These are phyloP conservation scores for Punica granatum DNA, from an alignment of 345 rosid species.

Conservation along the genomic window DNA sequence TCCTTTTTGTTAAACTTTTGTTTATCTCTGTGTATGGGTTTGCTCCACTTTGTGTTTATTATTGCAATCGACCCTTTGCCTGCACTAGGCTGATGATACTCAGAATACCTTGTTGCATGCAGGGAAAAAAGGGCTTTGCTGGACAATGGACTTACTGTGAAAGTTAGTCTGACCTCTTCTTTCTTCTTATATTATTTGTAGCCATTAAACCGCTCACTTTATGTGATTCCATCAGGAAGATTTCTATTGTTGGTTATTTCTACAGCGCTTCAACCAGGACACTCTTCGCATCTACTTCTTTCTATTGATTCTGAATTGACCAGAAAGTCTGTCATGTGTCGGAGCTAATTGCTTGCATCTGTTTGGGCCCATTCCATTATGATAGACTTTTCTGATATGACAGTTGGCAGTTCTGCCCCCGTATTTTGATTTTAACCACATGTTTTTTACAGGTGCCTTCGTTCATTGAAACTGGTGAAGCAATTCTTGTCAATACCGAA, in stretches of 20 bases:
- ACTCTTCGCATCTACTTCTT: neutral
- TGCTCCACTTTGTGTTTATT: neutral
- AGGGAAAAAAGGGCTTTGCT: constrained; percentile 80
- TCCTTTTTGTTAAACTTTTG: neutral
- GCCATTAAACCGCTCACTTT: neutral
- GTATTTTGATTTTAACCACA: neutral
- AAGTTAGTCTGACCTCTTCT: constrained; percentile 33
- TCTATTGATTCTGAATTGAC: neutral
- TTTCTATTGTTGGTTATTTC: neutral
- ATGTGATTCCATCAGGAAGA: neutral
- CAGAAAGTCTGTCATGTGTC: neutral
- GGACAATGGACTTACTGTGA: constrained; percentile 70
- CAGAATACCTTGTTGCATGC: constrained; percentile 16
- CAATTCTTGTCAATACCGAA: constrained; percentile 61
- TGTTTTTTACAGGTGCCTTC: constrained; percentile 51
- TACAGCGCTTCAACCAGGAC: neutral
- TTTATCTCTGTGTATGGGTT: neutral
- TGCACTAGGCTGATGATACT: constrained; percentile 1
- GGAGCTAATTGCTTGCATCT: neutral
- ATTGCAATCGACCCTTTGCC: neutral
- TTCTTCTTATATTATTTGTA: neutral
- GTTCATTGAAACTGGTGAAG: constrained; percentile 69
- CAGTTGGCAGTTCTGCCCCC: neutral
- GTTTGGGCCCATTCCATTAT: neutral
- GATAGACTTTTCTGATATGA: neutral